Base-by-base conservation (phyloP, 495 filamentous ascomycete genomes). In the Hypomontagnella monticulosa region DNA sequence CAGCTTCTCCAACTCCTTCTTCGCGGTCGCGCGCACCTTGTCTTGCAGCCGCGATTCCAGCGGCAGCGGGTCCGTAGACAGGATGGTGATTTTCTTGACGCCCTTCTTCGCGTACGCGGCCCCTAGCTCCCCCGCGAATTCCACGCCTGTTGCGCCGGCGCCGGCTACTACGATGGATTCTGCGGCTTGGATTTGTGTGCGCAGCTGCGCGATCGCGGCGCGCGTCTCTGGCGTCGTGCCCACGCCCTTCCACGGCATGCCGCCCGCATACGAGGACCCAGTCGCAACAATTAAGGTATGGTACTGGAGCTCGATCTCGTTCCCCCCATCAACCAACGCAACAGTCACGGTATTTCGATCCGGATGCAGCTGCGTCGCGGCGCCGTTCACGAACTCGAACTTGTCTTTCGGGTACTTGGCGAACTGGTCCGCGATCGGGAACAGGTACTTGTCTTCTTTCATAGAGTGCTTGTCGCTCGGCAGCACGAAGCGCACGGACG, bases 61-160 rank as follows among this genome's bases (percentile, higher is more conserved):
- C 32, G 49, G 49, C 6, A 52, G 10, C 0, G 34, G 7, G 8
- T 52, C 49, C 1, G 49, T 19, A 0, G 32, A 40, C 5, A 52
- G 14, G 0, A 52, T 18, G 16, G 49, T 52, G 33, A 52, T 23
- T 11, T 38, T 52, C 33, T 52, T 52, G 10, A 14, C 37, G 6
- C 49, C 49, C 11, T 36, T 37, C 49, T 52, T 52, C 32, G n/a
- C 16, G 49, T 38, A 52, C 11, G 49, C 49, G 49, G 49, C 15
- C 15, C 49, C 49, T 4, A 52, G 49, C 49, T 52, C 49, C 6
- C 49, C 49, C 3, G 49, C 49, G 49, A 52, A 52, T 8, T 52
- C 49, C 0, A 52, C 49, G 49, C 49, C 49, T 12, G 49, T 52
- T 0, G 34, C 15, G 15, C 49, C 49, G 1, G 49, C 49, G 49